Evolutionary conservation across 2,329 filamentous ascomycete species (phyloP).

Genomic region (Aspergillus sp.): DNA sequence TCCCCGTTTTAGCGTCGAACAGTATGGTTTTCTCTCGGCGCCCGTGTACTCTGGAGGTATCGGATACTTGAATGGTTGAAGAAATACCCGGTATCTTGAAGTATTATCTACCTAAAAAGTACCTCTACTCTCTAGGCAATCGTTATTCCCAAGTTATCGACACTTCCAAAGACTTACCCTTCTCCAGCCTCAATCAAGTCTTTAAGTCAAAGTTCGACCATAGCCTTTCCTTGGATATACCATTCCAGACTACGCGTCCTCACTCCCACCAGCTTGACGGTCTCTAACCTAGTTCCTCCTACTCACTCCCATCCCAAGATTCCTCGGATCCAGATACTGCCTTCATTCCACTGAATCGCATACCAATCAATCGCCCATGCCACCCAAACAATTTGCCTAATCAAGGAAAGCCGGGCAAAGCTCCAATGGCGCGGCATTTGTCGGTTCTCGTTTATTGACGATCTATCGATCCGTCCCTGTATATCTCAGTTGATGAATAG

Average conservation of each 20-base stretch:
- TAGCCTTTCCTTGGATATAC: neutral
- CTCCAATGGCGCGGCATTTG: neutral
- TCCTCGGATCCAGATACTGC: neutral
- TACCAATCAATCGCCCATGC: neutral
- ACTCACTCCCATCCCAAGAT: neutral
- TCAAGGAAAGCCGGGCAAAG: too few relatives aligned
- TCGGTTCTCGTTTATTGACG: too few relatives aligned
- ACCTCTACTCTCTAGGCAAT: neutral
- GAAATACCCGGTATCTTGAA: neutral
- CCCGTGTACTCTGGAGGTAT: neutral
- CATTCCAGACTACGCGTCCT: conserved; percentile 28
- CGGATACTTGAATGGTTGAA: neutral
- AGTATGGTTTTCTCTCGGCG: neutral
- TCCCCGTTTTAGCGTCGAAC: neutral
- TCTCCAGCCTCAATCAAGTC: too few relatives aligned
- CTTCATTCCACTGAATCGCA: neutral
- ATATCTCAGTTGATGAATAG: too few relatives aligned
- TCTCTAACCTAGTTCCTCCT: neutral
- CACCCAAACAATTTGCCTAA: neutral
- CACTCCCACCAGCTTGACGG: neutral
- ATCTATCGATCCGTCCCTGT: too few relatives aligned
- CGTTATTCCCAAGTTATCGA: neutral
- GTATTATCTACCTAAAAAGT: neutral
- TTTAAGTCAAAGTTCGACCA: too few relatives aligned
- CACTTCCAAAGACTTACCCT: neutral